phyloP scores from a whole-genome alignment of 192 early-diverging fungal species.

The Backusella circina region DNA sequence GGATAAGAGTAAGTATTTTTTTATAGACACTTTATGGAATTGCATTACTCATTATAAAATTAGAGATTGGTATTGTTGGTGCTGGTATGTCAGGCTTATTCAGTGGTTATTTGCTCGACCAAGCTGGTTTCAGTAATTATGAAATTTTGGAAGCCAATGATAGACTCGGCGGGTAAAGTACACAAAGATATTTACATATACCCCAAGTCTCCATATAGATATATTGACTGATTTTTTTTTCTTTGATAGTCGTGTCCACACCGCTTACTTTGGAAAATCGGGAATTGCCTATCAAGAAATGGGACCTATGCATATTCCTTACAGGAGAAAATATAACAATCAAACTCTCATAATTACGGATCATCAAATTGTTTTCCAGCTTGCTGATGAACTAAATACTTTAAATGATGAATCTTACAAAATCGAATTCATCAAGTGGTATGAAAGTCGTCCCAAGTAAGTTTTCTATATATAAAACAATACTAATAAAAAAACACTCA shows the following conservation, averaged over 20 bases:
- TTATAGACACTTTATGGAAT: neutral
- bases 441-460: slow-evolving; percentile 13
- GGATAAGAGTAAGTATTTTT: slow-evolving; percentile 17
- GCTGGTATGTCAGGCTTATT: slow-evolving; percentile 32
- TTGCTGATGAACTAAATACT: slow-evolving; percentile 20
- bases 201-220: no score
- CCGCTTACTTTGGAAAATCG: slow-evolving; percentile 26
- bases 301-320: neutral
- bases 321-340: neutral
- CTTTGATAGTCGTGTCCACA: slow-evolving; percentile 22
- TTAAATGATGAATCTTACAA: neutral
- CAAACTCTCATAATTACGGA: neutral
- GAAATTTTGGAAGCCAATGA: slow-evolving; percentile 27
- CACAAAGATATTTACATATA: neutral
- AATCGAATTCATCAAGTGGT: slow-evolving; percentile 17
- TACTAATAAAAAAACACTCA: neutral
- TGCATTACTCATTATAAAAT: neutral
- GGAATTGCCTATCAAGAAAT: slow-evolving; percentile 20
- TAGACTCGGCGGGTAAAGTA: slow-evolving; percentile 22
- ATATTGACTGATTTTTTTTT: no score
- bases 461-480: neutral
- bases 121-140: slow-evolving; percentile 25
- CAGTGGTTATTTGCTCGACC: slow-evolving; percentile 16
- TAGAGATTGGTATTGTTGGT: slow-evolving; percentile 29
- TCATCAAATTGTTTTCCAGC: slow-evolving; percentile 29